phyloP scores from a whole-genome alignment of 768 basidiomycete genomes.

The Strobilomyces echinocephalus region DNA sequence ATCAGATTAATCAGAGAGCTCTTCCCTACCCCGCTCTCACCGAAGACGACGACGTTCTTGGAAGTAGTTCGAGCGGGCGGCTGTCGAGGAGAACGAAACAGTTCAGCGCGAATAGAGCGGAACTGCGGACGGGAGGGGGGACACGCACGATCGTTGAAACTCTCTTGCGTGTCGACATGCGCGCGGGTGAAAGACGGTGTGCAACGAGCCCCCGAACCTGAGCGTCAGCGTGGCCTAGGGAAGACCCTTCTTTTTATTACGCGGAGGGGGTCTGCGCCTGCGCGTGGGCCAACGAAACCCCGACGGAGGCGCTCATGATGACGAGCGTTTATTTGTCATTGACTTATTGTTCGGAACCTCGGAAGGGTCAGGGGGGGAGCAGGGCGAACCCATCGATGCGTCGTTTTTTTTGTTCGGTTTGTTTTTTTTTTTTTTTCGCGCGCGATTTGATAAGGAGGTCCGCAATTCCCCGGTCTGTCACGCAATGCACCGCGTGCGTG shows the following conservation, averaged over 20 bases:
- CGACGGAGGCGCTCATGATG: slow-evolving; percentile 16
- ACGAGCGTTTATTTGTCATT: not conserved
- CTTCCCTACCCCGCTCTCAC: slow-evolving; percentile 33
- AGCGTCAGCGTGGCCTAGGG: slow-evolving; percentile 1
- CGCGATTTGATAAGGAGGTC: slow-evolving; percentile 7
- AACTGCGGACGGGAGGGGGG: not conserved
- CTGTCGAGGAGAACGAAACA: slow-evolving; percentile 9
- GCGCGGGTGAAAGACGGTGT: slow-evolving; percentile 13
- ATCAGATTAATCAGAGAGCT: slow-evolving; percentile 43
- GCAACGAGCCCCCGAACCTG: slow-evolving; percentile 7
- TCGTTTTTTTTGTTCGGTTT: not conserved
- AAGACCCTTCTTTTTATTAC: slow-evolving; percentile 17
- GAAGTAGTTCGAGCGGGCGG: slow-evolving; percentile 5
- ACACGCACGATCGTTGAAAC: slow-evolving; percentile 11
- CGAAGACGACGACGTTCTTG: slow-evolving; percentile 27
- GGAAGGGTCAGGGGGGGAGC: not conserved
- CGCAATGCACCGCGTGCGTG: slow-evolving; percentile 13
- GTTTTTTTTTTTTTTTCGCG: not conserved
- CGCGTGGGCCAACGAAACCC: slow-evolving; percentile 15
- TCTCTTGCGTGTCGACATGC: slow-evolving; percentile 23
- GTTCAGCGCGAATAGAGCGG: slow-evolving; percentile 2
- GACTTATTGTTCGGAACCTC: slow-evolving; percentile 9
- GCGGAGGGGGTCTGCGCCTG: slow-evolving; percentile 2
- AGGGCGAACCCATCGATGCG: no score
- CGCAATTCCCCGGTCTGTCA: slow-evolving; percentile 12